A percentile compares a stretch with the other conserved stretches of the same genome.
phyloP scores from a whole-genome alignment of 2,329 filamentous ascomycete genomes.

The Diaporthe citriasiana region DNA sequence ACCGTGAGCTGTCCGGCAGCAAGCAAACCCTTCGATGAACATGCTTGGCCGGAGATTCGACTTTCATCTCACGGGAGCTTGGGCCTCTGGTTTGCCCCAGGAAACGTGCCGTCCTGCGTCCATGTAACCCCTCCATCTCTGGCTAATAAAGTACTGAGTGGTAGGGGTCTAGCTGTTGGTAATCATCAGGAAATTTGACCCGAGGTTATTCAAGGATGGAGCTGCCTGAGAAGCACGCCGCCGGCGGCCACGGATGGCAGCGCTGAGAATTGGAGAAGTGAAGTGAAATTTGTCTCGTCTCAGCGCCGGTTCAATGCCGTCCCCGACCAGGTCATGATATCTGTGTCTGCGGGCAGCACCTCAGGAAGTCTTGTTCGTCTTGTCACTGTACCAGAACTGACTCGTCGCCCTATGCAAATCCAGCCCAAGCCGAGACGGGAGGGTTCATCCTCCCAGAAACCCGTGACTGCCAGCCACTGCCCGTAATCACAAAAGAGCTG shows the following conservation, averaged over 20 bases:
- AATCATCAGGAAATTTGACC: slow-evolving; percentile 27
- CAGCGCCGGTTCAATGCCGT: slow-evolving; percentile 7
- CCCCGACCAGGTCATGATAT: slow-evolving; percentile 2
- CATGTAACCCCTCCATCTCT: slow-evolving; percentile 22
- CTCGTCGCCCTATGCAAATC: slow-evolving; percentile 9
- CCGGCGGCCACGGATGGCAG: slow-evolving; percentile 14
- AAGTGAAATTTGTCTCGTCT: slow-evolving; percentile 37
- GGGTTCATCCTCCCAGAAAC: slow-evolving; percentile 5
- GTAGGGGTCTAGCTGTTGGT: slow-evolving; percentile 22
- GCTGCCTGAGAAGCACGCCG: slow-evolving; percentile 1
- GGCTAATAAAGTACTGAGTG: slow-evolving; percentile 32
- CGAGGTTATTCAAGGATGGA: background rate
- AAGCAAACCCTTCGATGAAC: slow-evolving; percentile 29
- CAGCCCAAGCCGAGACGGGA: slow-evolving; percentile 17
- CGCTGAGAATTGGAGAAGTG: slow-evolving; percentile 9
- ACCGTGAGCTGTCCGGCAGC: slow-evolving; percentile 7
- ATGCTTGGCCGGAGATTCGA: slow-evolving; percentile 28
- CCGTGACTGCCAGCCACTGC: slow-evolving; percentile 33
- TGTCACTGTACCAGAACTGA: slow-evolving; percentile 19
- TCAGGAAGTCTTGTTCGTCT: slow-evolving; percentile 10
- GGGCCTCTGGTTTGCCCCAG: slow-evolving; percentile 32
- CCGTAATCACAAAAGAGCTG: slow-evolving; percentile 24
- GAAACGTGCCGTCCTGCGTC: slow-evolving; percentile 9
- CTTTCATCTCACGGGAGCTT: slow-evolving; percentile 31
- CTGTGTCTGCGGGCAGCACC: slow-evolving; percentile 15